phyloP scores from a whole-genome alignment of 2,329 filamentous ascomycete genomes.

The Setomelanomma holmii region DNA sequence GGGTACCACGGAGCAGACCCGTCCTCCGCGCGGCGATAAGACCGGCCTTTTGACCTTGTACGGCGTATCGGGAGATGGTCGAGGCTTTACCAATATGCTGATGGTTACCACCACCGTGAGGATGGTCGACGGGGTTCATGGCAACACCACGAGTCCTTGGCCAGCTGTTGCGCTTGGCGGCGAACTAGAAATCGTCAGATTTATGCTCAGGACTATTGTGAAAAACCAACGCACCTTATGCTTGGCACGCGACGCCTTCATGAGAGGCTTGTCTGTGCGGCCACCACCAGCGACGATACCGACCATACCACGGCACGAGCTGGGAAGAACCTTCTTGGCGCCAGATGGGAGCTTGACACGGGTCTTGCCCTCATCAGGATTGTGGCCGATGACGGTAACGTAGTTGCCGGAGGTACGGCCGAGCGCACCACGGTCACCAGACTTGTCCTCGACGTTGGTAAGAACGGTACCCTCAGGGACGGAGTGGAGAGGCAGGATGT shows the following conservation, averaged over 20 bases:
- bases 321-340: constrained; percentile 98
- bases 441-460: constrained; percentile 99
- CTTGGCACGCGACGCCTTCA: constrained; percentile 99
- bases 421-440: constrained; percentile 93
- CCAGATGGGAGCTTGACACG: constrained; percentile 98
- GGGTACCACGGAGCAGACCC: constrained; percentile 99
- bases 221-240: constrained; percentile 67
- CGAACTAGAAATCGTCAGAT: constrained; percentile 66
- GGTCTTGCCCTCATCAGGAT: constrained; percentile 86
- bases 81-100: constrained; percentile 99
- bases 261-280: constrained; percentile 98
- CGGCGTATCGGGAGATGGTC: constrained; percentile 97
- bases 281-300: constrained; percentile 99
- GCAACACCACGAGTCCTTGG: constrained; percentile 99
- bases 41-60: constrained; percentile 99
- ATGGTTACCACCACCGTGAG: constrained; percentile 87
- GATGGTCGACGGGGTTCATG: constrained; percentile 99
- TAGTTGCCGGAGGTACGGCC: constrained; percentile 99
- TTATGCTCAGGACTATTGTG: too few species aligned
- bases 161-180: constrained; percentile 99
- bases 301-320: constrained; percentile 94
- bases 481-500: constrained; percentile 91
- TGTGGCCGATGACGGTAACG: constrained; percentile 70
- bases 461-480: constrained; percentile 99
- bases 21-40: constrained; percentile 99